These are phyloP conservation scores for Paraglomus occultum DNA, from an alignment of 192 early-diverging fungal genomes.

Conservation along the genomic window DNA sequence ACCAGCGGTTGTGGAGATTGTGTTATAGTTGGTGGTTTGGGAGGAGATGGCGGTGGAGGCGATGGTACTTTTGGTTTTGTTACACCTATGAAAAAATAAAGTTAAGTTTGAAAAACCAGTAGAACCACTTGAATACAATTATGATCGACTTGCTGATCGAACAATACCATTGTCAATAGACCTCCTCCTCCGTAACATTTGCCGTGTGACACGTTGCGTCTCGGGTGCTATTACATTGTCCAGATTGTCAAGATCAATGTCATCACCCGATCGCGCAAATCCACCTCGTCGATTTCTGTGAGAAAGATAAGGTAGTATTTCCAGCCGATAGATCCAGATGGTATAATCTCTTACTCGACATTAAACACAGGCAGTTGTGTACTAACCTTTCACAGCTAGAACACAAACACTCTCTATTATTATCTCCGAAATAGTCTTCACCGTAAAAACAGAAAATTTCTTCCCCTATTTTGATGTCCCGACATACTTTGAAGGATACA, in stretches of 20 bases:
- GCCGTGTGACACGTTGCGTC: background rate
- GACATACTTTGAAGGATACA: slow-evolving; percentile 55
- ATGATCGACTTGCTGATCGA: too few species aligned
- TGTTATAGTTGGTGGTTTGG: too few species aligned
- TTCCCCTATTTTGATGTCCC: slow-evolving; percentile 50
- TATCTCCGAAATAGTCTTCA: slow-evolving; percentile 58
- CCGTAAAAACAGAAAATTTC: slow-evolving; percentile 63
- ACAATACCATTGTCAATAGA: too few species aligned
- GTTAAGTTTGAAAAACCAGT: too few species aligned
- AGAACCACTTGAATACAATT: too few species aligned
- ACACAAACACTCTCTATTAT: slow-evolving; percentile 61
- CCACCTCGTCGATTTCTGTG: background rate
- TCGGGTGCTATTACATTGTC: background rate
- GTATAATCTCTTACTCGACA: background rate
- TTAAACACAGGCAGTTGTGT: background rate
- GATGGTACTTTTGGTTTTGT: too few species aligned
- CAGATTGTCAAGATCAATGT: background rate
- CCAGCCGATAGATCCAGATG: background rate
- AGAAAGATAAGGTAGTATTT: background rate
- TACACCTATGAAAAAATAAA: too few species aligned
- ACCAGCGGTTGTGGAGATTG: too few species aligned
- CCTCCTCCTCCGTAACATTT: too few species aligned
- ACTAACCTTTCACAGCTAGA: slow-evolving; percentile 52
- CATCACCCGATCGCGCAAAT: background rate
- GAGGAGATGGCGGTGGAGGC: too few species aligned